Evolutionary conservation across 148 eudicot species (phyloP), one percentile per base, ranked within the genome.

Genomic region (Camellia granthamiana): DNA sequence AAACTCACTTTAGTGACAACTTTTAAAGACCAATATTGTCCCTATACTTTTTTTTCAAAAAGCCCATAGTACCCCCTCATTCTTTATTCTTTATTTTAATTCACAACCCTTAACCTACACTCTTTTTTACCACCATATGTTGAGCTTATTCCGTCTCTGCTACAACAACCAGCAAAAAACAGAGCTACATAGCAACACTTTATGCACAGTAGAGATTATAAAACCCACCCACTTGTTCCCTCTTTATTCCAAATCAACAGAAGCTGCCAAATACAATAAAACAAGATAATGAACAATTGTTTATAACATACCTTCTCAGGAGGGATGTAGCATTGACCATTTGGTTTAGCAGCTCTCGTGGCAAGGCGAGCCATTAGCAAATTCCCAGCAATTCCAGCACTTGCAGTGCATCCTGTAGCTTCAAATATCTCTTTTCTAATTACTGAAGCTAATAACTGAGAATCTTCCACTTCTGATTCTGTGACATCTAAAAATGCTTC

Each of bases 361-460:
- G 99, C 99, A 78, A 96, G 93, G 73, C 99, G 99, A 61, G 99
- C 98, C 92, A 96, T 90, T 78, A 96, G 92, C 89, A 96, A 82
- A 85, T 93, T 96, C 59, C 84, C 86, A 56, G 93, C 86, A 76
- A 93, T 91, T 81, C 99, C 98, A 72, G 88, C 95, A 91, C 98
- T 96, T 73, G 97, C 99, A 15, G 91, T 89, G 83, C 99, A 96
- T 59, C 95, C 88, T 77, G 98, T 93, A 64, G 88, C 85, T 72
- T 92, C 95, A 79, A 88, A 77, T 79, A 93, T 92, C 86, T 96
- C 99, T 85, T 90, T 91, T 86, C 99, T 88, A 79, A 96, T 89
- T 68, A 78, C 63, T 43, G 98, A 93, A 76, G 97, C 95, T 83
- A 96, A 90, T 83, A 74, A 54, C 77, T 89, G 91, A 78, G 93